Evolutionary conservation across 192 early-diverging fungal genomes (phyloP), one percentile per base, ranked within the genome.

Genomic region (Helicostylum pulchrum): DNA sequence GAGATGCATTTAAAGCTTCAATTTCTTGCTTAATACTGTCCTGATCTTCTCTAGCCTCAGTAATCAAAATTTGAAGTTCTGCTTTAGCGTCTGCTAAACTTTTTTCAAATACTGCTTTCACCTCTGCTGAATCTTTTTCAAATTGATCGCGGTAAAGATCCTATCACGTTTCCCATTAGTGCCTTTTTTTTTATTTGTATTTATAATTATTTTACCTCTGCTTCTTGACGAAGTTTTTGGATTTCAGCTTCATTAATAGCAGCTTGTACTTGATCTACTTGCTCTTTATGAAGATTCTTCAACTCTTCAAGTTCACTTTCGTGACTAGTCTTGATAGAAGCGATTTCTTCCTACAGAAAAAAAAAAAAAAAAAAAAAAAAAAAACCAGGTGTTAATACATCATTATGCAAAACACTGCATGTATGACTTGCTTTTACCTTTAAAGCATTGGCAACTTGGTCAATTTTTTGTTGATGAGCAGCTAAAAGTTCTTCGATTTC

Each of bases 281-380:
- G 36, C 44, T 36, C 19, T 7, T 45, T 21, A 45, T 59, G 57
- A 39, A 14, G 10, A 10, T 2, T 12, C 19, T 59, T 44, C n/a
- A 64, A 51, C 12, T 64, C 42, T 12, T 64, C 39, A 15, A 53
- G 43, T 42, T 66, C 20, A 32, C 14, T 34, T 50, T 55, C 45
- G 48, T 66, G 43, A 21, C 10, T 49, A n/a, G 46, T 5, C 19
- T 66, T 20, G n/a, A 66, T 45, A 9, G 43, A 21, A 14, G 21
- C 54, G n/a, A 66, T 66, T 32, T 57, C 44, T 44, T 47, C 64
- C 64, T 66, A 66, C 20, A 49, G 43, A 45, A 44, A 57, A 21
- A n/a, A 17, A 9, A 5, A 46, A 45, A 44, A 23, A 19, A 17
- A 59, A 45, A 5, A 45, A 26, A 23, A 23, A 8, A 8, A 45